phyloP scores from a whole-genome alignment of 2,329 filamentous ascomycete species.

The Colletotrichum sp. region DNA sequence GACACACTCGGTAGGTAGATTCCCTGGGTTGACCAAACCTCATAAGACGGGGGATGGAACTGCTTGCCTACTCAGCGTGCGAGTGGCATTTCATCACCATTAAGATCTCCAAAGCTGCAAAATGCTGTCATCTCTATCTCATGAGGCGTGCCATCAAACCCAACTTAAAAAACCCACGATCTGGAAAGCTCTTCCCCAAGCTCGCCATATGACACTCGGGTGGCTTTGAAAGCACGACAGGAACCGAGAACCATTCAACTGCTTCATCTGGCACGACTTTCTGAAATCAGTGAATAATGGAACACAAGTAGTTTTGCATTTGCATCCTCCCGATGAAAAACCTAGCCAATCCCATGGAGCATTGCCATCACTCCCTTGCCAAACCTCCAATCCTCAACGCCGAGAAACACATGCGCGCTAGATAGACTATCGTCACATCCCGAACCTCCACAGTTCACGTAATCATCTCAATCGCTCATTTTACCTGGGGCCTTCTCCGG shows the following conservation, averaged over 20 bases:
- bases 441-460: accelerated
- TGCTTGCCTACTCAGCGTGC: background rate
- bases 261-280: background rate
- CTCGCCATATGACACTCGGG: background rate
- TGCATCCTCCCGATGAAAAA: background rate
- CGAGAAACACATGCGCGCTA: accelerated
- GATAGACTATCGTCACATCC: background rate
- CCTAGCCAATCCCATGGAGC: accelerated
- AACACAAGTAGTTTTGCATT: too few species aligned
- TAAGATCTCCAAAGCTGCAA: accelerated
- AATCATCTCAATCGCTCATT: background rate
- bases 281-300: too few species aligned
- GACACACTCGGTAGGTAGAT: background rate
- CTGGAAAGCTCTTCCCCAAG: background rate
- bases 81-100: background rate
- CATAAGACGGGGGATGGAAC: background rate
- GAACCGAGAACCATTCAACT: background rate
- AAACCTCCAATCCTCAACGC: background rate
- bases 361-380: accelerated
- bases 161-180: background rate
- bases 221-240: background rate
- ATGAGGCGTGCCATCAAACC: background rate
- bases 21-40: background rate
- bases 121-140: accelerated
- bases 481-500: accelerated